These are phyloP conservation scores for Capsella bursapastoris DNA, from an alignment of 345 rosid species.

Conservation along the genomic window DNA sequence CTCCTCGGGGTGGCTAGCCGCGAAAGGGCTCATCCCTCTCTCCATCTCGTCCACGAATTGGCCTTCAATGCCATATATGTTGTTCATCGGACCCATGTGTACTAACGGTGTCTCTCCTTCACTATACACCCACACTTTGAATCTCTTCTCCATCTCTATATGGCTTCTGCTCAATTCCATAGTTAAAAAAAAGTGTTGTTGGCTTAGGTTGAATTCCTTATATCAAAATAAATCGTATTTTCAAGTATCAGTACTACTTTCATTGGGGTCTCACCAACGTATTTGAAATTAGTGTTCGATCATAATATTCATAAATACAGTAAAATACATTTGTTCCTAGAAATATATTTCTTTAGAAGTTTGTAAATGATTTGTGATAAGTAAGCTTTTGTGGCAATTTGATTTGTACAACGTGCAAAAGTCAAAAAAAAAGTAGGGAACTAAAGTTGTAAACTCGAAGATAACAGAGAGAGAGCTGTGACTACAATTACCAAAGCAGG, in stretches of 20 bases:
- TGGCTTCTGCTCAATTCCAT: conserved; percentile 49
- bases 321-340: neutral
- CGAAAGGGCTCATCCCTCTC: conserved; percentile 42
- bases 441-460: conserved; percentile 1
- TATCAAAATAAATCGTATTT: neutral
- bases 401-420: conserved; percentile 3
- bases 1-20: conserved; percentile 49
- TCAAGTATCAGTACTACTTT: neutral
- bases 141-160: conserved; percentile 59
- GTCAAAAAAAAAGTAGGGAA: conserved; percentile 14
- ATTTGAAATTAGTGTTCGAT: too few species aligned
- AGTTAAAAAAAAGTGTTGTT: neutral
- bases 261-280: neutral
- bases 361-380: neutral
- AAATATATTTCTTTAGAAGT: neutral
- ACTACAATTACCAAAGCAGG: conserved; percentile 31
- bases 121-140: conserved; percentile 57
- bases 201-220: conserved; percentile 5
- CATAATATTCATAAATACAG: neutral
- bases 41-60: conserved; percentile 62
- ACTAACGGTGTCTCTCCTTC: conserved; percentile 58
- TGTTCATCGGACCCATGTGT: conserved; percentile 52
- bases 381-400: neutral
- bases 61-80: conserved; percentile 58
- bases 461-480: conserved; percentile 15